These are phyloP conservation scores for Taphrina flavorubra DNA, from an alignment of 1,139 yeast genomes.

Conservation along the genomic window DNA sequence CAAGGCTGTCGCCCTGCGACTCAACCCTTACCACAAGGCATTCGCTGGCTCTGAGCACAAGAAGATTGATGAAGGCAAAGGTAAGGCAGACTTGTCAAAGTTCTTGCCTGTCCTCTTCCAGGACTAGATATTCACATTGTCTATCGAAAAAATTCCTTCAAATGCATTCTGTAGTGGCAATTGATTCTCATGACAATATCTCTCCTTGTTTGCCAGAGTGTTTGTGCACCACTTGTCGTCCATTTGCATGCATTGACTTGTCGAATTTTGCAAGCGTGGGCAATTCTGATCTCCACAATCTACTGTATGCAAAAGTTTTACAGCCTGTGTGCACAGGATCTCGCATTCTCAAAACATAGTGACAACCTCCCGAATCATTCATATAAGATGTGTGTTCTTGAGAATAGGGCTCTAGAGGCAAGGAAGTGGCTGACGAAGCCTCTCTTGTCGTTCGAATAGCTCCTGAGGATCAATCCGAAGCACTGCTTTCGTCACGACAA, in stretches of 20 bases:
- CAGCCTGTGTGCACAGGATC: too few relatives aligned
- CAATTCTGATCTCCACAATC: too few relatives aligned
- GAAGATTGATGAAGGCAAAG: conserved; percentile 36
- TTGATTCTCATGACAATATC: conserved; percentile 1
- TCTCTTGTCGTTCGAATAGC: neutral
- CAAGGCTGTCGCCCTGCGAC: conserved; percentile 97
- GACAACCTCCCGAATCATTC: too few relatives aligned
- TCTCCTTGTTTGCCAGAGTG: neutral
- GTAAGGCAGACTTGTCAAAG: conserved; percentile 35
- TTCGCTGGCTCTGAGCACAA: conserved; percentile 40
- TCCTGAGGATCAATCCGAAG: neutral
- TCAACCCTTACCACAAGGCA: conserved; percentile 79
- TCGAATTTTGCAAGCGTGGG: too few relatives aligned
- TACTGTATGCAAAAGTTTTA: too few relatives aligned
- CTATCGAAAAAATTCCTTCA: neutral
- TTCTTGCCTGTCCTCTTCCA: conserved; percentile 35
- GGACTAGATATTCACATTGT: conserved; percentile 20
- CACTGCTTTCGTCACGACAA: neutral
- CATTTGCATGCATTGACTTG: too few relatives aligned
- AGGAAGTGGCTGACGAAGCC: neutral
- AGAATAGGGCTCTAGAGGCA: too few relatives aligned
- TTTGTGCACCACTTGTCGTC: neutral
- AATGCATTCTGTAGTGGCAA: conserved; percentile 18
- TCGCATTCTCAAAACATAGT: too few relatives aligned
- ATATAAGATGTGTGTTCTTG: too few relatives aligned